Base-by-base conservation (phyloP, 2,329 filamentous ascomycete species). In the Thermomyces lanuginosus region DNA sequence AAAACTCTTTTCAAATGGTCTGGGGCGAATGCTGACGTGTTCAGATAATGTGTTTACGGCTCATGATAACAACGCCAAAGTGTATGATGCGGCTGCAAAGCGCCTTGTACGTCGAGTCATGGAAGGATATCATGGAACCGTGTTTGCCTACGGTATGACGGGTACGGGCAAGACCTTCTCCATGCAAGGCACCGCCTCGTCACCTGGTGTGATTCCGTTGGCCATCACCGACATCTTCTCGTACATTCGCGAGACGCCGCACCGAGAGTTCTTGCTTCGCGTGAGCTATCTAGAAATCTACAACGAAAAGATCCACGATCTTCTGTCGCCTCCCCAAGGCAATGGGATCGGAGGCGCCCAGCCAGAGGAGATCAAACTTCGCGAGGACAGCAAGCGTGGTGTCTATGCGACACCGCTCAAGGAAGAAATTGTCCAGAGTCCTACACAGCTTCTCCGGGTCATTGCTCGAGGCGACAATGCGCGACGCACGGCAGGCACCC, bases 251-350 rank as follows among this genome's bases (percentile, higher is more conserved):
- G 89, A 98, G 56, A 95, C 89, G 1, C 89, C 89, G 0, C 81
- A 83, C 18, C 70, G 89, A 33, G 89, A 98, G 47, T 98, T 98
- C 39, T 57, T 98, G 31, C 66, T 98, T 31, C 76, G 89, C 36
- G 89, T 98, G 47, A 95, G 86, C 61, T 98, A 98, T 48, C 64
- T 98, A 36, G 89, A 98, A 58, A 98, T 98, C 34, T 98, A 98
- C 58, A 98, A 98, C 45, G 89, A 98, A 49, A 91, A 72, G 54
- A 95, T 98, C 31, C 80, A 93, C 47, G 89, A 98, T 54, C 61
- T 98, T 26, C 63, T 98, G 22, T 86, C 77, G 37, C 76, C 82
- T 50, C 66, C 81, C 1, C 64, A 68, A 1, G 65, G 64, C 14
- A 53, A 50, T 21, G 69, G 63, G 4, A 46, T 63, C 10, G 72